Evolutionary conservation across 1,284 basidiomycete genomes (phyloP), one percentile per base, ranked within the genome.

Genomic region (Ganoderma sinense): DNA sequence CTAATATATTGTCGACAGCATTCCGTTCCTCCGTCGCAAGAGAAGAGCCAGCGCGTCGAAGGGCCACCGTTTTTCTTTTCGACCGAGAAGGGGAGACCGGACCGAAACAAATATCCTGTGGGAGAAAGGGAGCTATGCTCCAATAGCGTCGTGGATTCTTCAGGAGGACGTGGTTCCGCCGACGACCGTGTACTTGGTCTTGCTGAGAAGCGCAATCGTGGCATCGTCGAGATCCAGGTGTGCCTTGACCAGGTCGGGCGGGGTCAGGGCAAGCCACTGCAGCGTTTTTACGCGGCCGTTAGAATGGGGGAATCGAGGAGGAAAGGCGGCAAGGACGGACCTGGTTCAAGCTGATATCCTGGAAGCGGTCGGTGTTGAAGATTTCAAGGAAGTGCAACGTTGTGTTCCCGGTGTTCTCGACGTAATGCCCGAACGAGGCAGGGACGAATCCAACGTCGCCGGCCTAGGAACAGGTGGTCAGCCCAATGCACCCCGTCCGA

Each of bases 401-500:
- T 7, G 85, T 85, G 75, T 91, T 88, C 14, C 90, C 90, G 26
- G 83, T 89, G 76, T 92, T 92, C 81, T 93, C 90, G n/a, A 92
- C 85, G 74, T 91, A 92, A 76, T 92, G 91, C 2, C 87, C 89
- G 79, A 86, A 87, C 1, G 85, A 83, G n/a, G 86, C 84, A n/a
- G 89, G 88, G 63, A 91, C 84, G 73, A 89, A 90, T 43, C 86
- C 89, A 70, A 92, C 86, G 75, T 92, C 91, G 20, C 91, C 91
- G 64, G 87, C 82, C 84, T 89, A 75, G 66, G 75, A 36, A 13
- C 13, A 20, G 31, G 13, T 18, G 26, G 51, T 39, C 39, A 36
- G 39, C 13, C 8, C 8, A 23, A 23, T 23, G 23, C 26, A 6
- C 23, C 23, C 13, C 23, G 11, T n/a, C n/a, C n/a, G 23, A 26